Evolutionary conservation across 1,139 yeast species (phyloP).

Genomic region (Pichia sp.): DNA sequence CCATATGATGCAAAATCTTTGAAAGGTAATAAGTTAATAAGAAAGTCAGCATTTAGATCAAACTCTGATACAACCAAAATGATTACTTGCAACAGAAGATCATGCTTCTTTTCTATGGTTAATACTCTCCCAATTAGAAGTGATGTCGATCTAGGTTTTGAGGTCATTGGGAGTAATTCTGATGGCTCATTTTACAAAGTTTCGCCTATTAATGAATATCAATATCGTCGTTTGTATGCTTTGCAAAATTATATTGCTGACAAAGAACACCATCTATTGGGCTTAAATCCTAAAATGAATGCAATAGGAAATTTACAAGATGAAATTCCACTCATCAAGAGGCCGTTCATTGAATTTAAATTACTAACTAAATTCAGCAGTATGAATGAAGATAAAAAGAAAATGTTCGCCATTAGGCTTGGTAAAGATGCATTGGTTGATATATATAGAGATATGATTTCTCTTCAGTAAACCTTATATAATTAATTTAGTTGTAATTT

Average conservation of each 20-base stretch:
- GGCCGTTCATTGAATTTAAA: slow-evolving; percentile 49
- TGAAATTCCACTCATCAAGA: slow-evolving; percentile 26
- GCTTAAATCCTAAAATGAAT: slow-evolving; percentile 74
- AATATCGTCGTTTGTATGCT: slow-evolving; percentile 75
- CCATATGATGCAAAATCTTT: slow-evolving; percentile 85
- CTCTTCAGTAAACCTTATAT: slow-evolving; percentile 20
- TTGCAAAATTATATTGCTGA: slow-evolving; percentile 84
- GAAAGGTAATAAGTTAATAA: slow-evolving; percentile 71
- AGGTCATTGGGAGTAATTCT: slow-evolving; percentile 59
- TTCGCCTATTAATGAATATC: slow-evolving; percentile 67
- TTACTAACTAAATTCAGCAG: slow-evolving; percentile 47
- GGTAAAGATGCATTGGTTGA: slow-evolving; percentile 53
- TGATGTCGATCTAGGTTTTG: slow-evolving; percentile 36
- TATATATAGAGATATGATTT: slow-evolving; percentile 60
- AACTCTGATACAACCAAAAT: slow-evolving; percentile 59
- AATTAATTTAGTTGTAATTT: neutral
- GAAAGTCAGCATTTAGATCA: slow-evolving; percentile 63
- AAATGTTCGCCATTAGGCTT: slow-evolving; percentile 47
- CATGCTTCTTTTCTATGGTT: slow-evolving; percentile 25
- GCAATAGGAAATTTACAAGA: slow-evolving; percentile 44
- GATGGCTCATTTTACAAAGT: slow-evolving; percentile 78
- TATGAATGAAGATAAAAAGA: slow-evolving; percentile 52
- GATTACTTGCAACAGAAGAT: slow-evolving; percentile 26
- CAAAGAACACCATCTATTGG: slow-evolving; percentile 64
- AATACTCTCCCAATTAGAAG: slow-evolving; percentile 21